Percentiles rank a stretch among this genome's conserved stretches.
Evolutionary conservation across 2,329 filamentous ascomycete species (phyloP).

Genomic region (Exophiala spinifera): DNA sequence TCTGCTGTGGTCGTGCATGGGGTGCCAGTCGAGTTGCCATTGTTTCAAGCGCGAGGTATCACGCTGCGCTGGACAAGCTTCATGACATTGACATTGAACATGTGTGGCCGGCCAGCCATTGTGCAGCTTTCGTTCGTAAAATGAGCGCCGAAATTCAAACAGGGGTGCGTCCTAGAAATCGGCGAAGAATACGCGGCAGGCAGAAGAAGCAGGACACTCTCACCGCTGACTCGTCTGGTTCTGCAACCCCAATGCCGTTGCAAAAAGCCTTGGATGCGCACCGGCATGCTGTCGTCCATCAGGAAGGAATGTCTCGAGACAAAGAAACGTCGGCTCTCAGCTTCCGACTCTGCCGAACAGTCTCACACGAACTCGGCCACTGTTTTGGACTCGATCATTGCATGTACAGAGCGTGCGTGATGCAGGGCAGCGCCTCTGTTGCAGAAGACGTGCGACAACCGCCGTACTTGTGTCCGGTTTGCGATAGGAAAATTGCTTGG

Average conservation of each 20-base stretch:
- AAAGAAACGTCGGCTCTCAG: conserved; percentile 50
- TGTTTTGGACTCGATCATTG: conserved; percentile 67
- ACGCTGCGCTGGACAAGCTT: conserved; percentile 46
- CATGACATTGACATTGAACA: conserved; percentile 49
- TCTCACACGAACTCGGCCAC: conserved; percentile 64
- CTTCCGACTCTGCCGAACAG: conserved; percentile 55
- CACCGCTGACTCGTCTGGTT: too few relatives aligned
- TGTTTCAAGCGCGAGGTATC: conserved; percentile 61
- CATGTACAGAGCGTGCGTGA: conserved; percentile 55
- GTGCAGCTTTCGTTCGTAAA: conserved; percentile 48
- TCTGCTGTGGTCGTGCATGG: conserved; percentile 65
- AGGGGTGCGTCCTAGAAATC: conserved; percentile 17
- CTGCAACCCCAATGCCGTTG: not conserved
- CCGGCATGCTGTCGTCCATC: not conserved
- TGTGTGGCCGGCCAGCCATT: conserved; percentile 65
- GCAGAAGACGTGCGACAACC: conserved; percentile 61
- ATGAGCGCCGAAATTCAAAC: conserved; percentile 32
- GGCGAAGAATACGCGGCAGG: not conserved
- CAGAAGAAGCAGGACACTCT: too few relatives aligned
- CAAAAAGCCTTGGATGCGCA: conserved; percentile 3
- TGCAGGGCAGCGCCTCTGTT: conserved; percentile 59
- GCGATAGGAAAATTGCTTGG: conserved; percentile 52
- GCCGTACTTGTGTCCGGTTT: conserved; percentile 61
- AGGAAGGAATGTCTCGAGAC: not conserved
- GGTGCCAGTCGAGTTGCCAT: conserved; percentile 61